phyloP scores from a whole-genome alignment of 495 filamentous ascomycete genomes.

The Xanthoparmelia taractica region DNA sequence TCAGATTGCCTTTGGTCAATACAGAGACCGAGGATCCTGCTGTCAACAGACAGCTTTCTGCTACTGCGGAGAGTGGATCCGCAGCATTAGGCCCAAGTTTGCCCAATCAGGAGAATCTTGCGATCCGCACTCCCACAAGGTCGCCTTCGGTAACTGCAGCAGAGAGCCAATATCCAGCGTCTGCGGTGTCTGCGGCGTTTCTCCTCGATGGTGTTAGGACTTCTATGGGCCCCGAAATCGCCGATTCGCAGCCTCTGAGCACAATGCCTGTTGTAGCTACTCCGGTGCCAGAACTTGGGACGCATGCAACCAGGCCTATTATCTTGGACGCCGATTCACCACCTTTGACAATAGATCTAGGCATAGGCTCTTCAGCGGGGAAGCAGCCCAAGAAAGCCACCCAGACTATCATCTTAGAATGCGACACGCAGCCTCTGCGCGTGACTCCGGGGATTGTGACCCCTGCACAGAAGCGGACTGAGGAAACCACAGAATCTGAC shows the following conservation, averaged over 20 bases:
- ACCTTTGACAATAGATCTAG: not conserved
- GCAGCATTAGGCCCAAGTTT: not conserved
- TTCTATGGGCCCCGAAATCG: constrained; percentile 11
- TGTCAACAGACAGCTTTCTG: not conserved
- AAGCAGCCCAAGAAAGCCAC: not conserved
- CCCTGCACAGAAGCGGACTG: not conserved
- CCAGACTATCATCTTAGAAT: not conserved
- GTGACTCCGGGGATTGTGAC: not conserved
- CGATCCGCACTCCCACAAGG: not conserved
- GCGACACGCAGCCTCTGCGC: not conserved
- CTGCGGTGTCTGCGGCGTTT: not conserved
- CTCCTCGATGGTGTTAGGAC: not conserved
- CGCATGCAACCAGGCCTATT: not conserved
- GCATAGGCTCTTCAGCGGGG: not conserved
- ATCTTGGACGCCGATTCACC: not conserved
- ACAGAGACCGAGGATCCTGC: not conserved
- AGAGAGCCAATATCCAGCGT: not conserved
- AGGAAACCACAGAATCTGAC: not conserved
- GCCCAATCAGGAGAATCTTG: not conserved
- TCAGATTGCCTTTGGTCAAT: not conserved
- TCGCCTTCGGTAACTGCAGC: not conserved
- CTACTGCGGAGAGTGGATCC: not conserved
- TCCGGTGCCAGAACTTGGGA: not conserved
- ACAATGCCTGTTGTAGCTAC: not conserved
- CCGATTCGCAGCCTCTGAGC: constrained; percentile 18